Evolutionary conservation across 2,329 filamentous ascomycete species (phyloP), one percentile per base, ranked within the genome.

Genomic region (Penicillium psychrosexuale): DNA sequence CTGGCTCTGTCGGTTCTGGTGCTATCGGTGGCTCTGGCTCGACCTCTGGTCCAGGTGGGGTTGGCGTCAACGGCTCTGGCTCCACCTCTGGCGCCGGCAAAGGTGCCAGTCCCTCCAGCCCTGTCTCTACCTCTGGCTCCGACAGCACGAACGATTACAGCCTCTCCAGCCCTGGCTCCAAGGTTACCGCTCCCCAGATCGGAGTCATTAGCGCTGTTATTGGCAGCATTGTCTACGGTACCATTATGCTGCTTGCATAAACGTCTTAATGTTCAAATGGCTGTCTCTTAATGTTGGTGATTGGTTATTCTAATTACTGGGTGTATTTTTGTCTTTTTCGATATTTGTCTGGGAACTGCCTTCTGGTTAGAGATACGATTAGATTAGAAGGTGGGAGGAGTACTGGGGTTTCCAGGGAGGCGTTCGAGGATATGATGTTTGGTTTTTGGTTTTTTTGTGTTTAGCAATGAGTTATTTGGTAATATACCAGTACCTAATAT

Each of bases 191-290:
- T 40, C 64, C 68, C 44, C 45, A 62, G 46, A 12, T 56, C 11
- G 55, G 55, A 22, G 42, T 30, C 17, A 17, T 39, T 12, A 40
- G 47, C 13, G 57, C 54, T 33, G 34, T 46, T 37, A 47, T 54
- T 36, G 52, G 47, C 28, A 43, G 47, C 27, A 17, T 50, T 31
- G 9, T 36, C 56, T 63, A 63, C 47, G 61, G 61, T 44, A 55
- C 60, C 46, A 38, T 59, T 39, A 55, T 69, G 59, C 54, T 68
- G 47, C 51, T 70, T 53, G 67, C 65, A 47, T 70, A 65, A 59
- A 40, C 17, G 50, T 37, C n/a, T 53, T 50, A 46, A 57, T 53
- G 33, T 50, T 40, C 42, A 30, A 44, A 30, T 47, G 39, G 17
- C 30, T 62, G 40, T 54, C 34, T 42, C 45, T 45, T 60, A 38